Evolutionary conservation across 2,329 filamentous ascomycete species (phyloP), one percentile per base, ranked within the genome.

Genomic region (Cercospora sp.): DNA sequence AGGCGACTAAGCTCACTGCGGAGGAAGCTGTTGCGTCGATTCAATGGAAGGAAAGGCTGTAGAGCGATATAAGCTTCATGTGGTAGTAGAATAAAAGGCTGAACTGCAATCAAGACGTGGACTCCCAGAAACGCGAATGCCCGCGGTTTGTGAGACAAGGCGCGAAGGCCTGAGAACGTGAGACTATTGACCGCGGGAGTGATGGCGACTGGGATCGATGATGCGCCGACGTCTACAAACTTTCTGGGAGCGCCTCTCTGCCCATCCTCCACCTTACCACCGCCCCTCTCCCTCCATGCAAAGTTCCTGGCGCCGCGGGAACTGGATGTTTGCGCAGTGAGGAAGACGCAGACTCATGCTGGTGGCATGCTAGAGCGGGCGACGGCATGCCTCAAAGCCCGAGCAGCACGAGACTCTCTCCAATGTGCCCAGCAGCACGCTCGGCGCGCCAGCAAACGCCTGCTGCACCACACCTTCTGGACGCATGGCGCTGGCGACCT

Each of bases 281-380:
- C 36, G 48, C 60, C 30, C 23, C 20, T 10, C 60, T 51, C 42
- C 23, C 36, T 18, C n/a, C 13, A 51, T 48, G 39, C 18, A 61
- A 28, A 42, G 55, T 36, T 59, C 55, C 55, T 36, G 28, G 28
- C 31, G 31, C n/a, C 10, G 30, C 55, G 55, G 55, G 55, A 59
- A 33, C 31, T 36, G 55, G 55, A 59, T 20, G 18, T 3, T 36
- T 36, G 55, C 28, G 30, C 55, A 59, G 55, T 36, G 30, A 59
- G 18, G 30, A 31, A 31, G 26, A 23, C 28, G 8, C n/a, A 33
- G 10, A 12, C n/a, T 31, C 31, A 36, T 36, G 55, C 55, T 26
- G 39, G 79, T 80, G 81, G 81, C 76, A 87, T 87, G 86, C 84
- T 87, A 77, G 85, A 87, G 84, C 84, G 84, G 74, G 84, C 84